These are phyloP conservation scores for Ilex asprella DNA, from an alignment of 257 asterid species.

Conservation along the genomic window DNA sequence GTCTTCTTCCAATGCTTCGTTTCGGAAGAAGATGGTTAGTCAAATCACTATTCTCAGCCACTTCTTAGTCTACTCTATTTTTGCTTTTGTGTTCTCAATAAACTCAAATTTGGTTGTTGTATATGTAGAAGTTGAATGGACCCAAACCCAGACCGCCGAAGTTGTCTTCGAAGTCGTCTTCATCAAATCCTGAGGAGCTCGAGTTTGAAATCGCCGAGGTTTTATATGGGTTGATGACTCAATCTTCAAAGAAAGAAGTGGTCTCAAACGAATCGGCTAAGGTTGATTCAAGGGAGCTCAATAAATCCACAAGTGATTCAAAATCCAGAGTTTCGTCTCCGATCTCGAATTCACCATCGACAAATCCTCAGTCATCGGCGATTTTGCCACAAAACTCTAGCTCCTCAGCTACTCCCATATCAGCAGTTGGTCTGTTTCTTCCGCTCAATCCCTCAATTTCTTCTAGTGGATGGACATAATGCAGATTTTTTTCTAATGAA, in stretches of 20 bases:
- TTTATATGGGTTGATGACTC: conserved; percentile 73
- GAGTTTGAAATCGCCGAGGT: conserved; percentile 98
- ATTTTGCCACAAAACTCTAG: conserved; percentile 27
- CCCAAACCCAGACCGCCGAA: conserved; percentile 70
- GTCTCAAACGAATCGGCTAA: conserved; percentile 5
- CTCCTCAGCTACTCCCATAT: conserved; percentile 34
- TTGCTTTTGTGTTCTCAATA: not conserved
- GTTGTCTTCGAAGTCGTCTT: conserved; percentile 51
- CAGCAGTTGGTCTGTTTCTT: conserved; percentile 62
- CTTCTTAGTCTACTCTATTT: not conserved
- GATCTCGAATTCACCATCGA: conserved; percentile 43
- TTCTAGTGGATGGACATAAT: not conserved
- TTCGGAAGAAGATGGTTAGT: conserved; percentile 76
- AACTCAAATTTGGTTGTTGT: not conserved
- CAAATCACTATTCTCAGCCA: not conserved
- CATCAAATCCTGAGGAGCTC: conserved; percentile 76
- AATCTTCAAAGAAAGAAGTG: conserved; percentile 55
- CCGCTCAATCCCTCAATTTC: not conserved
- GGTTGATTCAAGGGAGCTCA: conserved; percentile 54
- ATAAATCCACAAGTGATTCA: conserved; percentile 42
- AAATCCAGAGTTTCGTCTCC: conserved; percentile 65
- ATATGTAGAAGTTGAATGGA: conserved; percentile 54
- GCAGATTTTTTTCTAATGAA: not conserved
- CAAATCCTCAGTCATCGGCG: conserved; percentile 17
- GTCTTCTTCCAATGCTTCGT: conserved; percentile 65